Conservation (phyloP, 2,329 filamentous ascomycete species). For the Monosporascus sp. region DNA sequence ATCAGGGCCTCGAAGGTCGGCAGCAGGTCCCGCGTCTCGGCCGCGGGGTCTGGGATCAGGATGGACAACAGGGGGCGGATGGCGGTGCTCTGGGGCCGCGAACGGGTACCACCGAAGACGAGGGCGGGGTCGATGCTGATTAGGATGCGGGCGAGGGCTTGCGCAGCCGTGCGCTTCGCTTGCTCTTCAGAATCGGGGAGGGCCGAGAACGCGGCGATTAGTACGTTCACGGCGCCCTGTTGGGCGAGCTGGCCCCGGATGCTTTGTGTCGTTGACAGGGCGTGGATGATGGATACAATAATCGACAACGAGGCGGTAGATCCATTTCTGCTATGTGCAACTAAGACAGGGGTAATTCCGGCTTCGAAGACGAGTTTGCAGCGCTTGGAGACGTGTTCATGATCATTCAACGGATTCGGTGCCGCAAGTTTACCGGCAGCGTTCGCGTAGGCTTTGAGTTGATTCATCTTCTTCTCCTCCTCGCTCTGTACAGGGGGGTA, state of each 20-base stretch:
- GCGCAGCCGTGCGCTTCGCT: slow-evolving; percentile 60
- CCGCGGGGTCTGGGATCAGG: slow-evolving; percentile 58
- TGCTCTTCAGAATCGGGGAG: slow-evolving; percentile 48
- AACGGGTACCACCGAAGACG: slow-evolving; percentile 74
- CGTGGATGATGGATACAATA: slow-evolving; percentile 70
- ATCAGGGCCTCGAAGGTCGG: slow-evolving; percentile 88
- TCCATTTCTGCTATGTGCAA: slow-evolving; percentile 68
- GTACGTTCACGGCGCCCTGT: slow-evolving; percentile 84
- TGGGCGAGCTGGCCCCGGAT: slow-evolving; percentile 79
- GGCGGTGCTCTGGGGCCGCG: slow-evolving; percentile 71
- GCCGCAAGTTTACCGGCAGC: slow-evolving; percentile 63
- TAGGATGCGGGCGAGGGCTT: slow-evolving; percentile 77
- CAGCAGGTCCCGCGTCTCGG: slow-evolving; percentile 69
- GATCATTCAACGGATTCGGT: slow-evolving; percentile 66
- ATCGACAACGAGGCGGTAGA: slow-evolving; percentile 68
- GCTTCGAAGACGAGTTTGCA: slow-evolving; percentile 77
- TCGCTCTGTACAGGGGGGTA: slow-evolving; percentile 77
- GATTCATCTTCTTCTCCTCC: slow-evolving; percentile 85
- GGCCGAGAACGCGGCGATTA: slow-evolving; percentile 66
- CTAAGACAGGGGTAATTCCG: slow-evolving; percentile 70
- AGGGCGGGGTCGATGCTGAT: slow-evolving; percentile 82
- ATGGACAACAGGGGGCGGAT: slow-evolving; percentile 77
- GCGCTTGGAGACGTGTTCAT: slow-evolving; percentile 68
- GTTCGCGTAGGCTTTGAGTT: slow-evolving; percentile 92
- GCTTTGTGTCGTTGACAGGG: slow-evolving; percentile 68